Evolutionary conservation across 495 filamentous ascomycete genomes (phyloP).

Genomic region (Haplographium delicatum): DNA sequence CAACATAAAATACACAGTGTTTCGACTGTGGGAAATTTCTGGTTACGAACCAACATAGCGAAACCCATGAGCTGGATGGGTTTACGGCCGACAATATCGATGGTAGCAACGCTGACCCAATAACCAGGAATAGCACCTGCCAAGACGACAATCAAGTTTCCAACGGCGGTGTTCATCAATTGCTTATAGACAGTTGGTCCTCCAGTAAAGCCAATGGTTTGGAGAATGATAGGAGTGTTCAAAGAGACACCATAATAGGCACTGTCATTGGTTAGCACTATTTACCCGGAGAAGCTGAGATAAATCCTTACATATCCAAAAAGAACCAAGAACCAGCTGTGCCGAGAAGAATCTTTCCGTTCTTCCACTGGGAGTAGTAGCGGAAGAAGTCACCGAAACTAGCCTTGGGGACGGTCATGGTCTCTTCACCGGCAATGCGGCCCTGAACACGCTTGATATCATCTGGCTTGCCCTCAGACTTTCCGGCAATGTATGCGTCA

Average conservation of each 20-base stretch:
- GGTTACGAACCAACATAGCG: conserved; percentile 39
- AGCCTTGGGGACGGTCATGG: conserved; percentile 45
- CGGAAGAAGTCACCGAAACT: conserved; percentile 58
- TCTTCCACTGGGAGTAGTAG: conserved; percentile 61
- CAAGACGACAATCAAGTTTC: conserved; percentile 68
- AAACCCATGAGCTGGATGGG: conserved; percentile 69
- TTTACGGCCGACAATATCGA: conserved; percentile 64
- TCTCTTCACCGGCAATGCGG: neutral
- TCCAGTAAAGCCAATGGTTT: conserved; percentile 61
- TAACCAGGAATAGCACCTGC: conserved; percentile 75
- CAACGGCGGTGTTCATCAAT: conserved; percentile 65
- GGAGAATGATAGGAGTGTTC: conserved; percentile 65
- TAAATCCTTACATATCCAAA: conserved; percentile 33
- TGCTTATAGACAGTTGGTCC: conserved; percentile 53
- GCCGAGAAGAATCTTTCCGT: conserved; percentile 65
- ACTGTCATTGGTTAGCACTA: too few species aligned
- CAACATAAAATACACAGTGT: too few species aligned
- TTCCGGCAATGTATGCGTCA: conserved; percentile 54
- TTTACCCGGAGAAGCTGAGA: conserved; percentile 5
- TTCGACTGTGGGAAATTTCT: neutral
- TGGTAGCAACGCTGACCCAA: conserved; percentile 64
- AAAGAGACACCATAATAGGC: conserved; percentile 32
- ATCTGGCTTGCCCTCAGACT: conserved; percentile 54
- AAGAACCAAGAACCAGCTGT: conserved; percentile 79
- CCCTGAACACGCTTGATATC: conserved; percentile 45